Conservation (phyloP, 306 rosid genomes). For the Pueraria montana region DNA sequence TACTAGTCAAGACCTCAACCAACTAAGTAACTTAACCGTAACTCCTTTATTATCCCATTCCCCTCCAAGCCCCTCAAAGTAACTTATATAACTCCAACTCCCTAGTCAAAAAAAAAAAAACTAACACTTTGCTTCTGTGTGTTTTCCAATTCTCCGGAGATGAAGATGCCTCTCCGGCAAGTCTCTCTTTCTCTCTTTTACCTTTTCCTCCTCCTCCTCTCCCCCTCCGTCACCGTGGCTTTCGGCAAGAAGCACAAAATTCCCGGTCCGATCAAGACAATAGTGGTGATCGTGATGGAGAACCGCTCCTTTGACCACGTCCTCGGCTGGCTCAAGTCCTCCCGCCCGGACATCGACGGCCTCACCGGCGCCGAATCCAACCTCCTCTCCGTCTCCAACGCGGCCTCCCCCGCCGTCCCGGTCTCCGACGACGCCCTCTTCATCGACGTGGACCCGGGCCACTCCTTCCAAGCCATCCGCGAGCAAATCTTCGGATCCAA, state of each 20-base stretch:
- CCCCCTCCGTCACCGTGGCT: slow-evolving; percentile 42
- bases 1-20: too few species aligned
- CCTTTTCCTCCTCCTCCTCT: slow-evolving; percentile 54
- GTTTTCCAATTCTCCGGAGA: neutral
- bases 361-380: slow-evolving; percentile 76
- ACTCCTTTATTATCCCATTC: neutral
- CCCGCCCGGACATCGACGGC: slow-evolving; percentile 87
- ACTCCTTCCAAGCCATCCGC: slow-evolving; percentile 90
- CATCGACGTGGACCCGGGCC: slow-evolving; percentile 85
- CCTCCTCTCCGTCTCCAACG: slow-evolving; percentile 55
- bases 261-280: slow-evolving; percentile 80
- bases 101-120: too few species aligned
- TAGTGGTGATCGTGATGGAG: slow-evolving; percentile 87
- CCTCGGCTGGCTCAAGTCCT: slow-evolving; percentile 80
- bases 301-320: slow-evolving; percentile 97
- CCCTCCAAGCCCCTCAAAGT: too few species aligned
- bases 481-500: slow-evolving; percentile 93
- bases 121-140: too few species aligned
- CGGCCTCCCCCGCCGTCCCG: slow-evolving; percentile 51
- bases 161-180: slow-evolving; percentile 72
- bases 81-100: too few species aligned
- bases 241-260: slow-evolving; percentile 58
- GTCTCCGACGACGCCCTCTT: slow-evolving; percentile 76
- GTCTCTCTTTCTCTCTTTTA: slow-evolving; percentile 26
- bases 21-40: neutral